Conservation (phyloP, 1,284 basidiomycete genomes). For the Fomitiporia mediterranea region DNA sequence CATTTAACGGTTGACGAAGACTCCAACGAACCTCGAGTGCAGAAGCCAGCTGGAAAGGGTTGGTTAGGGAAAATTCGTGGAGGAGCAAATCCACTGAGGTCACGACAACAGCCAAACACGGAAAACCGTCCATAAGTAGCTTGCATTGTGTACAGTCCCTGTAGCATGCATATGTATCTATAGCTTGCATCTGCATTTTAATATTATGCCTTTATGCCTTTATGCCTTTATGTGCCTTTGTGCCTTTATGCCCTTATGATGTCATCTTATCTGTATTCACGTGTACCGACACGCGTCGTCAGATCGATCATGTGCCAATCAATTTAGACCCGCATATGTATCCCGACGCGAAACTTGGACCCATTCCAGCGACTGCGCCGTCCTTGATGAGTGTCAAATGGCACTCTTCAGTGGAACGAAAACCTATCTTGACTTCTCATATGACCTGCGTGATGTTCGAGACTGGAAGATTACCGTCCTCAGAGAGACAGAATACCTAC, state of each 20-base stretch:
- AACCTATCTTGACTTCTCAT: conserved; percentile 43
- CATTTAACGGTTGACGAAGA: conserved; percentile 30
- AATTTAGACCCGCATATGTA: too few species aligned
- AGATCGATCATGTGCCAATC: too few species aligned
- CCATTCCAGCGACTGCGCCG: too few species aligned
- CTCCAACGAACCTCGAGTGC: conserved; percentile 20
- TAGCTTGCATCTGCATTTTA: neutral
- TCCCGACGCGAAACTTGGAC: too few species aligned
- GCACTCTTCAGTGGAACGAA: conserved; percentile 12
- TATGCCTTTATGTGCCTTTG: too few species aligned
- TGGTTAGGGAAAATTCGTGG: conserved; percentile 33
- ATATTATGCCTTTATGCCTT: too few species aligned
- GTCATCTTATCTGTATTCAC: too few species aligned
- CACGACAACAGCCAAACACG: conserved; percentile 7
- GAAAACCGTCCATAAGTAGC: neutral
- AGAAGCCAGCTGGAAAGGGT: conserved; percentile 27
- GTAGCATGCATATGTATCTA: conserved; percentile 7
- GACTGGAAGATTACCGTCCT: conserved; percentile 54
- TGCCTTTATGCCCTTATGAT: too few species aligned
- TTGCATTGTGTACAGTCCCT: neutral
- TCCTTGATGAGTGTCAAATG: too few species aligned
- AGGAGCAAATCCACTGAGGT: conserved; percentile 18
- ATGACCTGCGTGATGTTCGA: conserved; percentile 47
- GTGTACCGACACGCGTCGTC: too few species aligned
- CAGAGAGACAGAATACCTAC: conserved; percentile 44